Evolutionary conservation across 192 early-diverging fungal genomes (phyloP).

Genomic region (Coemansia guatemalensis): DNA sequence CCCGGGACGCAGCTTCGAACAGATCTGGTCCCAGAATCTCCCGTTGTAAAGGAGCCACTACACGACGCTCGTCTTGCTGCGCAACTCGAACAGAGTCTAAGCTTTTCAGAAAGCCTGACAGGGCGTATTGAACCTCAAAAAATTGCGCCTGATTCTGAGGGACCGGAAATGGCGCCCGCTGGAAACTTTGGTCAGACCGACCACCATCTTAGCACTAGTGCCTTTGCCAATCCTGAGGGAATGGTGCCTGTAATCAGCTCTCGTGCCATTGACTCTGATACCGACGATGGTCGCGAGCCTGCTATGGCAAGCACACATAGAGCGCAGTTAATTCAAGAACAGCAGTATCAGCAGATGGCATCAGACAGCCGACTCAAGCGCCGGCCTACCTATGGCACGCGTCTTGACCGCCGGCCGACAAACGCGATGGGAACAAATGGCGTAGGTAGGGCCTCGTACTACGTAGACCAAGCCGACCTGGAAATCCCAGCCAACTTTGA

Average conservation of each 20-base stretch:
- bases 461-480: conserved; percentile 26
- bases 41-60: neutral
- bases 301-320: neutral
- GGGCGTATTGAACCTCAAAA: conserved; percentile 1
- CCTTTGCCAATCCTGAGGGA: neutral
- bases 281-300: neutral
- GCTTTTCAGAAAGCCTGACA: conserved; percentile 16
- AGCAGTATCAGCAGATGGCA: neutral
- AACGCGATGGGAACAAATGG: conserved; percentile 1
- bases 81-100: conserved; percentile 13
- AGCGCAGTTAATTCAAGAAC: neutral
- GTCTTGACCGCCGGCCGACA: conserved; percentile 24
- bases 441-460: conserved; percentile 36
- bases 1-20: neutral
- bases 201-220: neutral
- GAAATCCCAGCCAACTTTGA: conserved; percentile 47
- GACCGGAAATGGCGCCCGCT: no score
- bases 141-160: neutral
- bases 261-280: neutral
- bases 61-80: conserved; percentile 8
- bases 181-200: neutral
- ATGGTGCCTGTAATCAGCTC: neutral
- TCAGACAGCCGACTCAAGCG: conserved; percentile 10
- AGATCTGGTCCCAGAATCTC: neutral
- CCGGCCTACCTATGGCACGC: conserved; percentile 25